phyloP scores from a whole-genome alignment of 179 eudicot species.

The Corrigiola litoralis region DNA sequence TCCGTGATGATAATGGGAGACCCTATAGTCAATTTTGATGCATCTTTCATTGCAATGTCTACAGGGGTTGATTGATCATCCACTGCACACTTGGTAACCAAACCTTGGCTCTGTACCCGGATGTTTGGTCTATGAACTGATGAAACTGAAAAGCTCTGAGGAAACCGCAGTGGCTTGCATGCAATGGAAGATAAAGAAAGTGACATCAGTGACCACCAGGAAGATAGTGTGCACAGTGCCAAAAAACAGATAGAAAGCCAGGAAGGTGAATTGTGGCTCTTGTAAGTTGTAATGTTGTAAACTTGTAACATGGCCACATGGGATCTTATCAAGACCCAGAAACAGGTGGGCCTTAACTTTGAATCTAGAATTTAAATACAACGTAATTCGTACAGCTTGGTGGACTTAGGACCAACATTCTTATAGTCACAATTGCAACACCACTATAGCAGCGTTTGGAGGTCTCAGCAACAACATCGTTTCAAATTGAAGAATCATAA shows the following conservation, averaged over 20 bases:
- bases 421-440: too few relatives aligned
- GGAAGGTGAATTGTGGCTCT: constrained; percentile 8
- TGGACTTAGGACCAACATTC: too few relatives aligned
- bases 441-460: too few relatives aligned
- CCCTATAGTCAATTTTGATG: constrained; percentile 44
- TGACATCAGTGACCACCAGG: constrained; percentile 19
- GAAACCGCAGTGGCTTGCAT: constrained; percentile 14
- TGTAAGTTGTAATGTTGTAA: not conserved
- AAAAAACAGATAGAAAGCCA: not conserved
- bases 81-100: constrained; percentile 14
- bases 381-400: too few relatives aligned
- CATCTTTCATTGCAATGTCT: not conserved
- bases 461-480: too few relatives aligned
- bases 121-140: not conserved
- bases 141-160: not conserved
- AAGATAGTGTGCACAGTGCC: not conserved
- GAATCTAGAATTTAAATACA: too few relatives aligned
- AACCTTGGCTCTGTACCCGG: not conserved
- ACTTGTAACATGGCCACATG: not conserved
- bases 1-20: constrained; percentile 67
- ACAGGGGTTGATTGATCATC: constrained; percentile 6
- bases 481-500: too few relatives aligned
- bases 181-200: constrained; percentile 23
- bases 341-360: too few relatives aligned
- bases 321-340: too few relatives aligned